These are phyloP conservation scores for Russula lepida DNA, from an alignment of 768 basidiomycete genomes.

Conservation along the genomic window DNA sequence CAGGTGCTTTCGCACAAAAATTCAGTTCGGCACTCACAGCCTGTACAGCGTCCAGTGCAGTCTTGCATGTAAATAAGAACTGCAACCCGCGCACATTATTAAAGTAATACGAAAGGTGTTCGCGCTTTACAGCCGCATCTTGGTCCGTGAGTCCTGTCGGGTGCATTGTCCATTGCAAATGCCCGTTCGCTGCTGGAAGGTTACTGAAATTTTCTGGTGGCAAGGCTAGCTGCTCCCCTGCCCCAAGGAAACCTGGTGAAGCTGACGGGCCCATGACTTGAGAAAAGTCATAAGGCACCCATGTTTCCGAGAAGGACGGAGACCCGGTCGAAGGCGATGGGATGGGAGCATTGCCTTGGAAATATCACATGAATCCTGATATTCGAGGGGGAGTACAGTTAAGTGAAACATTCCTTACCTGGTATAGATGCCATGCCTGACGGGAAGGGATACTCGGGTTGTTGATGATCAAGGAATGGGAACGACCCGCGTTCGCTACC, in stretches of 20 bases:
- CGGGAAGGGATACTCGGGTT: constrained; percentile 15
- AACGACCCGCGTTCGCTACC: constrained; percentile 15
- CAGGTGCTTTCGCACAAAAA: neutral
- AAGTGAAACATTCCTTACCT: constrained; percentile 14
- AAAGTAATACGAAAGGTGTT: constrained; percentile 61
- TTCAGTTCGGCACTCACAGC: constrained; percentile 38
- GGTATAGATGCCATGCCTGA: constrained; percentile 16
- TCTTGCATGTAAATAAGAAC: constrained; percentile 54
- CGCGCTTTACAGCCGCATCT: constrained; percentile 13
- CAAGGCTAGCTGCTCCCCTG: neutral
- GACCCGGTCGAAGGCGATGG: neutral
- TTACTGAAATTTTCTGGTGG: constrained; percentile 15
- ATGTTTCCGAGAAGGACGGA: constrained; percentile 6
- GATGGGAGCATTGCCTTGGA: constrained; percentile 12
- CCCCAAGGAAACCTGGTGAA: constrained; percentile 1
- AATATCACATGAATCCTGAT: neutral
- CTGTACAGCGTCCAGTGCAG: constrained; percentile 56
- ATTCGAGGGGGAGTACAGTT: neutral
- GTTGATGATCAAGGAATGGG: constrained; percentile 4
- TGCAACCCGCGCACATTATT: constrained; percentile 59
- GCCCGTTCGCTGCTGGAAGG: constrained; percentile 5
- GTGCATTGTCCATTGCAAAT: constrained; percentile 14
- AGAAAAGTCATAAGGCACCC: constrained; percentile 5
- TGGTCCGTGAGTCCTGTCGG: constrained; percentile 15
- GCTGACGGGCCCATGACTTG: neutral